phyloP scores from a whole-genome alignment of 1,139 yeast genomes.

The Blastobotrys persicus region DNA sequence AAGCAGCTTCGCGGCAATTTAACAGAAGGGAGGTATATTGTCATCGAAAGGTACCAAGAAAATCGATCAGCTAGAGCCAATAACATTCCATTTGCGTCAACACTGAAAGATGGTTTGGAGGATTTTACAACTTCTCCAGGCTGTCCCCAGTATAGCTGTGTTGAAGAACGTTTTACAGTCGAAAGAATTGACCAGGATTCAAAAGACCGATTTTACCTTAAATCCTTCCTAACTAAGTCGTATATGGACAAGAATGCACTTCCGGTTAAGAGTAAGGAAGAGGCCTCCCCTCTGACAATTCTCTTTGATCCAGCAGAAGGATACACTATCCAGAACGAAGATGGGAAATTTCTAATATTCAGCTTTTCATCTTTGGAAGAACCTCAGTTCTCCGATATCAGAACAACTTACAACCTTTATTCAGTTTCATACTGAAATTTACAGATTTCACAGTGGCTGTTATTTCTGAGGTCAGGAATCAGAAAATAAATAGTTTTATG shows the following conservation, averaged over 20 bases:
- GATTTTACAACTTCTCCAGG: slow-evolving; percentile 4
- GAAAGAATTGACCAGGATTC: slow-evolving; percentile 21
- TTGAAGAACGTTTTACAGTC: slow-evolving; percentile 20
- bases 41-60: slow-evolving; percentile 11
- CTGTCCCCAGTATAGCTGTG: slow-evolving; percentile 13
- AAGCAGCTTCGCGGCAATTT: slow-evolving; percentile 27
- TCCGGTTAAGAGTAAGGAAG: background rate
- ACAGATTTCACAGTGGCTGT: no score
- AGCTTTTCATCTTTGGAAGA: slow-evolving; percentile 4
- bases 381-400: slow-evolving; percentile 11
- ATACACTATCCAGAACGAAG: slow-evolving; percentile 17
- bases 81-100: slow-evolving; percentile 4
- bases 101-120: background rate
- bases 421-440: slow-evolving; percentile 11
- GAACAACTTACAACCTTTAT: slow-evolving; percentile 12
- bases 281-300: slow-evolving; percentile 17
- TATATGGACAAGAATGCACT: slow-evolving; percentile 13
- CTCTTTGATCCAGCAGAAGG: slow-evolving; percentile 18
- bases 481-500: no score
- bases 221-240: slow-evolving; percentile 13
- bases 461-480: no score
- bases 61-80: slow-evolving; percentile 1
- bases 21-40: slow-evolving; percentile 31
- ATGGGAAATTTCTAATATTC: slow-evolving; percentile 11
- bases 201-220: slow-evolving; percentile 18